Percentiles rank a stretch among this genome's conserved stretches.
Conservation (phyloP, 2,329 filamentous ascomycete species). For the Talaromyces marneffei region DNA sequence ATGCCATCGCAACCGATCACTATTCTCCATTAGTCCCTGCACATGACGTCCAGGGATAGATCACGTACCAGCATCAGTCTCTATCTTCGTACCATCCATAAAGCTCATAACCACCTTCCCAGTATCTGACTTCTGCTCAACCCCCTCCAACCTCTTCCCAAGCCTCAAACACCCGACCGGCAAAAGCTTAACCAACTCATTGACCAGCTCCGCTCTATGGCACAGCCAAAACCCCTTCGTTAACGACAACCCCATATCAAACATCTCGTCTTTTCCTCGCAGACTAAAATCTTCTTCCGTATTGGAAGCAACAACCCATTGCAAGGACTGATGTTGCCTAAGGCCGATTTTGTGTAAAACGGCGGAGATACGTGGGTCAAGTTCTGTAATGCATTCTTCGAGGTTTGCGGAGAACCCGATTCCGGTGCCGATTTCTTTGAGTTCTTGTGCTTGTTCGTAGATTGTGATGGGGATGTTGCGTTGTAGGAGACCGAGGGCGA, state of each 20-base stretch:
- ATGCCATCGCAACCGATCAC: slow-evolving; percentile 21
- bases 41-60: not conserved
- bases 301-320: not conserved
- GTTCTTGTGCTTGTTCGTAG: slow-evolving; percentile 23
- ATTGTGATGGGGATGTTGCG: slow-evolving; percentile 21
- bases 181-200: not conserved
- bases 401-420: slow-evolving; percentile 11
- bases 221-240: not conserved
- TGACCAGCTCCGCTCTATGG: slow-evolving; percentile 11
- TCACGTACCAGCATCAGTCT: slow-evolving; percentile 6
- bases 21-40: not conserved
- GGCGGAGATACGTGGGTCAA: not conserved
- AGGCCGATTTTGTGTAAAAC: not conserved
- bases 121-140: not conserved
- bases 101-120: not conserved
- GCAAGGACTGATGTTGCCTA: not conserved
- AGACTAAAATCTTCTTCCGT: not conserved
- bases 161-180: slow-evolving; percentile 4
- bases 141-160: not conserved
- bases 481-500: slow-evolving; percentile 22
- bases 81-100: slow-evolving; percentile 1
- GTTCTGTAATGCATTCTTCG: not conserved
- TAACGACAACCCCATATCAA: not conserved
- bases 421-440: slow-evolving; percentile 25
- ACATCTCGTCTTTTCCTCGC: not conserved